phyloP scores from a whole-genome alignment of 805 yeast genomes.

The Saturnispora gosingensis region DNA sequence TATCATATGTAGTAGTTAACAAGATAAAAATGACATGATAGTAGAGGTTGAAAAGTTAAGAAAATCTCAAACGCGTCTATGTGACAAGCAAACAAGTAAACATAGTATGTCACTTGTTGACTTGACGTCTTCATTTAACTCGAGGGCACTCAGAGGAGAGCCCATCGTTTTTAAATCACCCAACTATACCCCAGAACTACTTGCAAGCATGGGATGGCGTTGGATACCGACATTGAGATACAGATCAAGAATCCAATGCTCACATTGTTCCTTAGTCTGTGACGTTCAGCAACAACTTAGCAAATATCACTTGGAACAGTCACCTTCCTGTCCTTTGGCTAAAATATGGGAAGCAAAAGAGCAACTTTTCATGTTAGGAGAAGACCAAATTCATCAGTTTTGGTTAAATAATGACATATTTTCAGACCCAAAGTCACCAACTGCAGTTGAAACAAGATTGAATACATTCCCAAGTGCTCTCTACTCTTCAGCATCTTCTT shows the following conservation, averaged over 20 bases:
- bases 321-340: slow-evolving; percentile 7
- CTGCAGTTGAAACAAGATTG: neutral
- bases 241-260: slow-evolving; percentile 8
- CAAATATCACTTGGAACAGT: slow-evolving; percentile 2
- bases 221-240: slow-evolving; percentile 9
- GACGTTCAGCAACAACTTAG: slow-evolving; percentile 6
- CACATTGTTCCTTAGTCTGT: slow-evolving; percentile 4
- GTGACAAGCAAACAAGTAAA: neutral
- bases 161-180: neutral
- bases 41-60: neutral
- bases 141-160: neutral
- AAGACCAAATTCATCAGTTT: neutral
- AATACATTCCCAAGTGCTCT: neutral
- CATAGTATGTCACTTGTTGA: neutral
- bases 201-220: slow-evolving; percentile 9
- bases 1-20: neutral
- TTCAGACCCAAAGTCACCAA: slow-evolving; percentile 4
- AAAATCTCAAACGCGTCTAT: neutral
- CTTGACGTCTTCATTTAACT: neutral
- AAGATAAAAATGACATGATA: neutral
- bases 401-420: neutral
- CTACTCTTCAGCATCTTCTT: neutral
- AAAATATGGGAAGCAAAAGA: slow-evolving; percentile 9
- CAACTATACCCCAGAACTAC: slow-evolving; percentile 6
- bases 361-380: neutral